These are phyloP conservation scores for Lachnellula arida DNA, from an alignment of 2,329 filamentous ascomycete species.

Conservation along the genomic window DNA sequence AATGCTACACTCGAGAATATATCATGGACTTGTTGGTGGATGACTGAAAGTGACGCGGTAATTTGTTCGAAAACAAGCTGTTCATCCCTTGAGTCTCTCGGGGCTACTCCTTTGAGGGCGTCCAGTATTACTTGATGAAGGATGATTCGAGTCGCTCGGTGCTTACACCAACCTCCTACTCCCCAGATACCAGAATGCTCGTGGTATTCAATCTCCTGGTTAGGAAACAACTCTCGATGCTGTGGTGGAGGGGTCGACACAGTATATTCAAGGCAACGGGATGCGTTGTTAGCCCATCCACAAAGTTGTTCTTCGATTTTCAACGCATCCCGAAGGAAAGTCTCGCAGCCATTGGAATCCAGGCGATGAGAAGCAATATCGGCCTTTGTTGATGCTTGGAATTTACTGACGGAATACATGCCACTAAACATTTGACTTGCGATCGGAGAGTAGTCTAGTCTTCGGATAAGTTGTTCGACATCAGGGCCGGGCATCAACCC, in stretches of 20 bases:
- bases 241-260: not conserved
- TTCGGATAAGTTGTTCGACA: conserved; percentile 1
- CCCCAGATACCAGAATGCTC: conserved; percentile 4
- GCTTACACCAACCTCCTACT: conserved; percentile 6
- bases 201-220: not conserved
- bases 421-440: conserved; percentile 3
- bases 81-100: not conserved
- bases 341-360: not conserved
- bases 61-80: not conserved
- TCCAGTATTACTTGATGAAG: conserved; percentile 5
- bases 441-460: conserved; percentile 1
- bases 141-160: conserved; percentile 2
- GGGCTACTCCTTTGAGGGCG: not conserved
- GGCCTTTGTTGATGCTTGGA: not conserved
- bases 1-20: conserved; percentile 10
- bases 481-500: not conserved
- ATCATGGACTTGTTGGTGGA: conserved; percentile 2
- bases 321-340: not conserved
- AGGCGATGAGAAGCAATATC: not conserved
- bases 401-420: conserved; percentile 5
- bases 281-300: not conserved
- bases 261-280: not conserved
- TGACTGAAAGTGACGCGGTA: not conserved
- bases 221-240: not conserved
- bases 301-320: not conserved